Conservation (phyloP, 2,329 filamentous ascomycete species). For the Periconia digitata region DNA sequence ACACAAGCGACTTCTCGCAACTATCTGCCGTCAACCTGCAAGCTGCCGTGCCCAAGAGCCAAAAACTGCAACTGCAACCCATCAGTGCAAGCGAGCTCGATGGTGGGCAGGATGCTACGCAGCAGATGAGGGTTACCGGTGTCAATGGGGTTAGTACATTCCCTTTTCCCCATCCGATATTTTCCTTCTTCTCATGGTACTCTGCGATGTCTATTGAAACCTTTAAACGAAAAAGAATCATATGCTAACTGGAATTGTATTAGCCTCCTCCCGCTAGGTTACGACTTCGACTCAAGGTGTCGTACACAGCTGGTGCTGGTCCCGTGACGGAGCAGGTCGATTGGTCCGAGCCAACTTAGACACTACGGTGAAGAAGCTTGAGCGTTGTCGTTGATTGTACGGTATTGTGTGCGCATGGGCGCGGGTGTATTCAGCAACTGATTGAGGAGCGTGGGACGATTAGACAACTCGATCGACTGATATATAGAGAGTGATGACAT, state of each 20-base stretch:
- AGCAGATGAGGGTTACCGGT: constrained; percentile 84
- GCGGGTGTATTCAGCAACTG: too few relatives aligned
- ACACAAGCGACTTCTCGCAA: constrained; percentile 65
- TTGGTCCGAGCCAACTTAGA: constrained; percentile 81
- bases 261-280: constrained; percentile 71
- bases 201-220: background rate
- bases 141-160: constrained; percentile 78
- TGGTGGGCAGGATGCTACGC: constrained; percentile 79
- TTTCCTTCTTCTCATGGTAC: background rate
- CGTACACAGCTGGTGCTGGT: constrained; percentile 70
- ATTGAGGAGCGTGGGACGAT: too few relatives aligned
- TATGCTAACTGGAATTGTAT: constrained; percentile 22
- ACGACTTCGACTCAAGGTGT: constrained; percentile 81
- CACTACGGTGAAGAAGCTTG: too few relatives aligned
- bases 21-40: constrained; percentile 81
- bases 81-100: constrained; percentile 80
- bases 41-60: constrained; percentile 93
- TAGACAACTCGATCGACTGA: too few relatives aligned
- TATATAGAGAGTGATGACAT: too few relatives aligned
- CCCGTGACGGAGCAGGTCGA: constrained; percentile 90
- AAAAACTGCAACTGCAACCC: constrained; percentile 87
- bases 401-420: too few relatives aligned
- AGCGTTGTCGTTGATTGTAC: too few relatives aligned
- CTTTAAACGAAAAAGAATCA: background rate
- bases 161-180: background rate